Evolutionary conservation across 352 stramenopile genomes (phyloP).

Genomic region (Globisporangium paroecandrum): DNA sequence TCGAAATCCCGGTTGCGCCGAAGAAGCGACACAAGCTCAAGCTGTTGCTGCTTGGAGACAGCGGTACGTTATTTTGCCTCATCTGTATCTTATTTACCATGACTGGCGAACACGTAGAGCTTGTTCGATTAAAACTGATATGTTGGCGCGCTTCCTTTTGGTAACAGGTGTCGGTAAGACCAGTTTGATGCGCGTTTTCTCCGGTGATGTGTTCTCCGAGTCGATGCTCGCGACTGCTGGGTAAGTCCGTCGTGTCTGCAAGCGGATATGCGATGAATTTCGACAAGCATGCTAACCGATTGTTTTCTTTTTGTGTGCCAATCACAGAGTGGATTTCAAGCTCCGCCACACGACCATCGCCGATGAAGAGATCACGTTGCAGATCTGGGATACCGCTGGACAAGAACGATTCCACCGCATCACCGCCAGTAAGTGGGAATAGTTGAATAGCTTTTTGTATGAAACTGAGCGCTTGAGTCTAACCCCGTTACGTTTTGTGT

Average conservation of each 20-base stretch:
- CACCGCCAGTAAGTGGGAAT: constrained; percentile 76
- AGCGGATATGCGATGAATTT: constrained; percentile 2
- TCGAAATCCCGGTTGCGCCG: constrained; percentile 26
- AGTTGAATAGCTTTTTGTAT: neutral
- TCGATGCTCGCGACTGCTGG: constrained; percentile 89
- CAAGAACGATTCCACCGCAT: constrained; percentile 94
- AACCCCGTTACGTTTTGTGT: constrained; percentile 11
- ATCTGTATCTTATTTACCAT: too few species aligned
- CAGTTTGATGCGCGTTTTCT: constrained; percentile 92
- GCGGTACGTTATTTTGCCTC: constrained; percentile 32
- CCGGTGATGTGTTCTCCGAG: constrained; percentile 88
- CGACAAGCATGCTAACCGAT: neutral
- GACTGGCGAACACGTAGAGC: too few species aligned
- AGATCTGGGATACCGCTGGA: constrained; percentile 95
- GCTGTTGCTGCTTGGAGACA: constrained; percentile 89
- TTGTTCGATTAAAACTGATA: constrained; percentile 11
- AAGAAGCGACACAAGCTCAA: constrained; percentile 89
- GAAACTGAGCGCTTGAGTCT: constrained; percentile 3
- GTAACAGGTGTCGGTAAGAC: constrained; percentile 86
- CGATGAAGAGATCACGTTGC: constrained; percentile 86
- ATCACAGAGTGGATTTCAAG: constrained; percentile 91
- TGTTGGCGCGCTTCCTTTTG: constrained; percentile 10
- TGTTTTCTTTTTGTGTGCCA: neutral
- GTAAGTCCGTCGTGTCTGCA: constrained; percentile 32
- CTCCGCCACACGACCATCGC: constrained; percentile 80